phyloP scores from a whole-genome alignment of 139 green algal genomes.

The Diplosphaera chodatii region DNA sequence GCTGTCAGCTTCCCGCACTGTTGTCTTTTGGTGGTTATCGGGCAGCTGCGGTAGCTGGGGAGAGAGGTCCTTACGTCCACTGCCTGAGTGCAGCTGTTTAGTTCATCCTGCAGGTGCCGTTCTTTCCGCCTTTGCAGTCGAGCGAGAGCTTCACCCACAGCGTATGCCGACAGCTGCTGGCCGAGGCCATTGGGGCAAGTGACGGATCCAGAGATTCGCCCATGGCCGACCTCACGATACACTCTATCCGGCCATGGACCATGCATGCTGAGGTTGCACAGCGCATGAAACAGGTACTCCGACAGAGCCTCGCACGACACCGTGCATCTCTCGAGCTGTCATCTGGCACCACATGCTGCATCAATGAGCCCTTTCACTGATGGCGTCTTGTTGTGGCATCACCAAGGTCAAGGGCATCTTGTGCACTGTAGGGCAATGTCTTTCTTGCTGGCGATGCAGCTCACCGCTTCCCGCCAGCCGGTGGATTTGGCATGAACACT shows the following conservation, averaged over 20 bases:
- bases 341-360: not conserved
- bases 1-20: too few species aligned
- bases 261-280: constrained; percentile 82
- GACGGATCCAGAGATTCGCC: not conserved
- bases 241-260: constrained; percentile 64
- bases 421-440: constrained; percentile 30
- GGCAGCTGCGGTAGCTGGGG: too few species aligned
- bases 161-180: constrained; percentile 43
- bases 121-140: constrained; percentile 80
- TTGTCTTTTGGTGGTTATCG: too few species aligned
- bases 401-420: too few species aligned
- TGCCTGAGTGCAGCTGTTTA: too few species aligned
- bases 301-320: too few species aligned
- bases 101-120: constrained; percentile 60
- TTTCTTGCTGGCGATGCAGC: constrained; percentile 88
- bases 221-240: not conserved
- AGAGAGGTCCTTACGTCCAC: too few species aligned
- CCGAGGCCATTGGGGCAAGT: not conserved
- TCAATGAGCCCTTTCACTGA: not conserved
- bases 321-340: not conserved
- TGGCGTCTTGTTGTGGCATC: too few species aligned
- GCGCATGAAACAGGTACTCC: constrained; percentile 32
- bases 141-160: constrained; percentile 56
- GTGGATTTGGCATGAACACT: constrained; percentile 97
- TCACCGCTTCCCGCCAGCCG: constrained; percentile 83